Base-by-base conservation (phyloP, 768 basidiomycete genomes). In the Calocera viscosa region DNA sequence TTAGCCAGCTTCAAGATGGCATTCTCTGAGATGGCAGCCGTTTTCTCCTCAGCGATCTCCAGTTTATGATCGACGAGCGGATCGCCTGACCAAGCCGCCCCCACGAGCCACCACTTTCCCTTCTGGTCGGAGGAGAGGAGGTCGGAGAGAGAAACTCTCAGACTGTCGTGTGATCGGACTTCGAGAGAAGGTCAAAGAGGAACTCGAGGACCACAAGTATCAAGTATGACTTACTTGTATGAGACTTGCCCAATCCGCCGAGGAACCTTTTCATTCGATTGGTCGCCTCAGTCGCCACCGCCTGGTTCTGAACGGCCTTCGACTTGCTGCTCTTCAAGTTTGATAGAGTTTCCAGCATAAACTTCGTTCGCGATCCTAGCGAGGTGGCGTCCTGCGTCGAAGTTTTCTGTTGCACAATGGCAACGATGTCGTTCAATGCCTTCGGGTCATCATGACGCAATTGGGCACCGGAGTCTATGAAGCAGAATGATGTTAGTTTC, bases 71-170 rank as follows among this genome's bases (percentile, higher is more conserved):
- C 94, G 22, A 87, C 80, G 2, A 97, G 82, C 8, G 96, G 94
- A 72, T 97, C 87, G 1, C 94, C 94, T 34, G 83, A 82, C 95
- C 95, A 99, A 0, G 91, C 95, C 1, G 95, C 92, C 19, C 95
- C 96, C 38, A 97, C 91, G 1, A 97, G 81, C 95, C 96, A 98
- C 96, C 96, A 98, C 78, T 96, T 96, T 2, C 94, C 96, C 73
- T 86, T 90, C 12, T 82, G 89, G 66, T 91, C 86, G 0, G 92
- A 87, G 0, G 86, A 83, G 68, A 84, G 90, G 3, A 98, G 82
- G 76, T 98, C 95, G n/a, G 81, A 80, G 26, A 97, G 80, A 0
- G 89, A 86, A 1, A 96, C 85, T 7, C 93, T 87, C 8, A 99
- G 80, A 0, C 94, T 87, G 49, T 97, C 96, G 72, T 91, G 86